Evolutionary conservation across 331 rosid species (phyloP), one percentile per base, ranked within the genome.

Genomic region (Erythrophleum ivorense): DNA sequence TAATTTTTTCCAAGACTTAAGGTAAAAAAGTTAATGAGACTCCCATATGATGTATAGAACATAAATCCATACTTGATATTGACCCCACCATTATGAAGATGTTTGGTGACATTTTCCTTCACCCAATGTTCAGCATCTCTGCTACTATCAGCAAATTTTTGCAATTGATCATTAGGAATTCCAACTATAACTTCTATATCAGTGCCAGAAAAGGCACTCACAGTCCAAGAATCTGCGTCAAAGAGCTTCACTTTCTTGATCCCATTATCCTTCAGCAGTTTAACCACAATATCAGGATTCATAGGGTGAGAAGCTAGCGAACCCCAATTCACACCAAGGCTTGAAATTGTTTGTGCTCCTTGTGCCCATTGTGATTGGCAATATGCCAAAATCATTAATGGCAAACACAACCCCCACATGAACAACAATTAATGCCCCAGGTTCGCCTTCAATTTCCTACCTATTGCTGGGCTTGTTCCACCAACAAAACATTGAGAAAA

Each of bases 241-340:
- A 95, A 95, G 63, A 95, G 85, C 84, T 95, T 95, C 54, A 85
- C 89, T 81, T 79, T 91, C 55, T 85, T 88, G 41, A 95, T 89
- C 16, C 84, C 95, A 41, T 93, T 95, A 15, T 91, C 93, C 77
- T 91, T 86, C 11, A 95, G 40, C 89, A 93, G 18, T 0, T 87
- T 77, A 31, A 87, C 97, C 77, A 89, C 96, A 29, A 78, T 84
- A 18, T 1, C 64, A 3, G 98, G 89, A 9, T 58, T 38, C 80
- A 91, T 12, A 31, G 87, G 91, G 59, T 90, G 94, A 2, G 98
- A 87, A 2, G 92, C 41, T 49, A 88, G 55, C 29, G 85, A 6
- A 55, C 98, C 98, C 99, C 97, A 93, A 38, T 93, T 95, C 45
- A 90, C 86, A 21, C 99, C 94, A 71, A 90, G 84, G 0, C 75